Conservation (phyloP, 1,139 yeast species). For the Hansenula lynferdii region DNA sequence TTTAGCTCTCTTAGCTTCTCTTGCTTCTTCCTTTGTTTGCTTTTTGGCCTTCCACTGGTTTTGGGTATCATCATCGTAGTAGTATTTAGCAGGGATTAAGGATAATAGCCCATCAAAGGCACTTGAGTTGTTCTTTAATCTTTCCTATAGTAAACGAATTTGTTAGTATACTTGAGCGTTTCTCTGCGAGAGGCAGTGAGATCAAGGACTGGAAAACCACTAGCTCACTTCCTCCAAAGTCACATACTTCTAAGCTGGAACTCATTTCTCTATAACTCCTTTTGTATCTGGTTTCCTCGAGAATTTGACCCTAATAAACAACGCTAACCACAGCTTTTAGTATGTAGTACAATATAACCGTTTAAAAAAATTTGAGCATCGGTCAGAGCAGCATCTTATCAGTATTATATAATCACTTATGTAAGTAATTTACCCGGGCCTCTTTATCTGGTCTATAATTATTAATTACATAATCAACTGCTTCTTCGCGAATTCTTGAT, state of each 20-base stretch:
- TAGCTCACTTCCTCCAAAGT: too few species aligned
- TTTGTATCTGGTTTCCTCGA: too few species aligned
- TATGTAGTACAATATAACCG: too few species aligned
- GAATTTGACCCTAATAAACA: too few species aligned
- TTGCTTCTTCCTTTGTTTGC: slow-evolving; percentile 62
- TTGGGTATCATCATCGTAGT: slow-evolving; percentile 70
- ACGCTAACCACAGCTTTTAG: too few species aligned
- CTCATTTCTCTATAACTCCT: too few species aligned
- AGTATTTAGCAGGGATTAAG: slow-evolving; percentile 89
- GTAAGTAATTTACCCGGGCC: not conserved
- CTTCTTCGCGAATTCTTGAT: too few species aligned
- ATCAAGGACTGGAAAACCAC: too few species aligned
- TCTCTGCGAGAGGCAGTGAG: too few species aligned
- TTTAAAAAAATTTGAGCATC: slow-evolving; percentile 9
- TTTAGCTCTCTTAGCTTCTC: slow-evolving; percentile 60
- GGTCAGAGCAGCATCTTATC: slow-evolving; percentile 4
- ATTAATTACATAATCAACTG: too few species aligned
- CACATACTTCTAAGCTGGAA: slow-evolving; percentile 19
- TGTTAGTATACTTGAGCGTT: slow-evolving; percentile 7
- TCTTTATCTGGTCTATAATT: too few species aligned
- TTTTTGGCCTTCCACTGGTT: slow-evolving; percentile 90
- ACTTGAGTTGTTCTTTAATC: slow-evolving; percentile 39
- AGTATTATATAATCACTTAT: not conserved
- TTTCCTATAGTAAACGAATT: slow-evolving; percentile 18
- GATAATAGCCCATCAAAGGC: slow-evolving; percentile 91